Base-by-base conservation (phyloP, 768 basidiomycete species). In the Cystobasidium onofrii region DNA sequence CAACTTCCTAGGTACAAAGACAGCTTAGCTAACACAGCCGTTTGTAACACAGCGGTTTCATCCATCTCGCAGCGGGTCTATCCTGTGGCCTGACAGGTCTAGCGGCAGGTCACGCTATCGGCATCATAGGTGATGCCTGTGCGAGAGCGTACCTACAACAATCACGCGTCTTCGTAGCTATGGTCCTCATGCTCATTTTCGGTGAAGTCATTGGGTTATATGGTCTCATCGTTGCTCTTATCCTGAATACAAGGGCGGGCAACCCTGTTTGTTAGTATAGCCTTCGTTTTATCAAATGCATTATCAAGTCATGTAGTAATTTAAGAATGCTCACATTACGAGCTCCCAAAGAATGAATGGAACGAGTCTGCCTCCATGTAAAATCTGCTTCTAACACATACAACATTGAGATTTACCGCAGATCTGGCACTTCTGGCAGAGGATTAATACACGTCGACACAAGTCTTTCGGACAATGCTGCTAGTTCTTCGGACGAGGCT, bases 181-280 rank as follows among this genome's bases (percentile, higher is more conserved):
- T 97, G 94, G 92, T 98, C 23, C 87, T 98, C 50, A 94, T 98
- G 76, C 87, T 98, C 80, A 92, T 92, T 76, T 92, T 92, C 77
- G 88, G 88, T 7, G 92, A 95, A 81, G 93, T 96, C 27, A 83
- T 96, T 73, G 93, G 93, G 43, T 81, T 95, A 70, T 92, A 91
- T 78, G 91, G 90, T 88, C 89, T 79, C 76, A 87, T 74, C 34
- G 41, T 64, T 12, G 46, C 46, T 9, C 84, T 96, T 34, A 90
- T 96, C 60, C 89, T 96, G 87, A 92, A 96, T 82, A 90, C 91
- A 12, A 85, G 84, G 79, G 88, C 88, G 0, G 84, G 85, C 13
- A 83, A 84, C 41, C 79, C 83, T 27, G 77, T 76, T 17, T 81
- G 81, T 60, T 80, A 75, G 33, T 50, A n/a, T 31, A 7, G 12